Base-by-base conservation (phyloP, 2,329 filamentous ascomycete genomes). In the Botrytis tulipae region DNA sequence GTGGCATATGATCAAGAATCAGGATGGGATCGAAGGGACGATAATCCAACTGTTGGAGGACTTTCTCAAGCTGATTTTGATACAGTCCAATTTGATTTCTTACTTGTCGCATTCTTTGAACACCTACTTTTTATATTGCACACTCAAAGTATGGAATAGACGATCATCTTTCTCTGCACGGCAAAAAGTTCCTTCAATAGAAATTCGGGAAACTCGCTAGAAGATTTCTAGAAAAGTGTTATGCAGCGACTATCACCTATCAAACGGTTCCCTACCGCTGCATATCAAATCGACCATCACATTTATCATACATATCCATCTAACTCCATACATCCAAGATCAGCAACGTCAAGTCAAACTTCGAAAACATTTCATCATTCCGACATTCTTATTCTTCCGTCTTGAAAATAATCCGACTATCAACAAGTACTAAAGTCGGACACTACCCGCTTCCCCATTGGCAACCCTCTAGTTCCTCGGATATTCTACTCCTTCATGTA, bases 181-280 rank as follows among this genome's bases (percentile, higher is more conserved):
- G 14, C 32, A 51, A 32, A 37, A 51, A 16, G 25, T 37, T 51
- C 63, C 32, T 51, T 51, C 20, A 32, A 51, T n/a, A 54, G 22
- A 29, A 67, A 54, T 35, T 32, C 29, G 18, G 63, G 14, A 67
- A 54, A 32, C 65, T 67, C 46, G 48, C 65, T 67, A 66, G 46
- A 44, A 44, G 37, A 10, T 63, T 63, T 63, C 61, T 29, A 63
- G 37, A 63, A 63, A 63, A 18, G 61, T 63, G 46, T 37, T 54
- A 29, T 54, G 65, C 65, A 54, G 32, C 35, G 65, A 40, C 44
- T 40, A 67, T 51, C 63, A 67, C 4, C 14, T 54, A 54, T 54
- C 51, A 54, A 54, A 51, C 65, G 65, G 46, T 40, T 68, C 35
- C 65, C 65, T 40, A 40, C 65, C 48, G 48, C 35, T 29, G 65